Conservation (phyloP, 257 asterid species). For the Salvia rosmarinus region DNA sequence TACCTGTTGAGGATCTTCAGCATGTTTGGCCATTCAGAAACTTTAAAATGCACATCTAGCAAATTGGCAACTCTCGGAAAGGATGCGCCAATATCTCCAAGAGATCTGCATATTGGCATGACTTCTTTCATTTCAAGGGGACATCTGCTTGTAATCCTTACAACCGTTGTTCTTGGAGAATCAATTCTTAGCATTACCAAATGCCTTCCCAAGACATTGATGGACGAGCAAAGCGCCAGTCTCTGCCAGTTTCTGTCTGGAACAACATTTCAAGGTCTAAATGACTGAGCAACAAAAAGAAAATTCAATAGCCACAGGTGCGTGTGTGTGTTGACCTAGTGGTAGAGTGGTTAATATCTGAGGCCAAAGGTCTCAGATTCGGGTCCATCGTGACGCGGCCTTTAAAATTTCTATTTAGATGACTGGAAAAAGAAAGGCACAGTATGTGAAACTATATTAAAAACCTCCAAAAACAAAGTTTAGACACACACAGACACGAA, state of each 20-base stretch:
- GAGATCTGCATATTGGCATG: slow-evolving; percentile 28
- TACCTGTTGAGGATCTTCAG: slow-evolving; percentile 61
- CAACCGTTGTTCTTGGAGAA: slow-evolving; percentile 62
- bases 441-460: background rate
- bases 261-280: slow-evolving; percentile 25
- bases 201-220: slow-evolving; percentile 50
- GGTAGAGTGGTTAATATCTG: too few relatives aligned
- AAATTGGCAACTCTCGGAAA: background rate
- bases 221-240: slow-evolving; percentile 53
- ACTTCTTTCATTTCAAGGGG: background rate
- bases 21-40: slow-evolving; percentile 74
- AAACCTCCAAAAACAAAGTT: slow-evolving; percentile 1
- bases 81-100: slow-evolving; percentile 27
- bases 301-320: background rate
- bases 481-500: background rate
- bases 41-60: slow-evolving; percentile 46
- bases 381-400: too few relatives aligned
- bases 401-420: too few relatives aligned
- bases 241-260: slow-evolving; percentile 67
- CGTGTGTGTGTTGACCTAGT: too few relatives aligned
- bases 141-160: slow-evolving; percentile 43
- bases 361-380: too few relatives aligned
- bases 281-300: slow-evolving; percentile 17
- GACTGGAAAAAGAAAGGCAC: too few relatives aligned
- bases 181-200: slow-evolving; percentile 57